Base-by-base conservation (phyloP, 1,139 yeast species). In the Suhomyces panamericanus region DNA sequence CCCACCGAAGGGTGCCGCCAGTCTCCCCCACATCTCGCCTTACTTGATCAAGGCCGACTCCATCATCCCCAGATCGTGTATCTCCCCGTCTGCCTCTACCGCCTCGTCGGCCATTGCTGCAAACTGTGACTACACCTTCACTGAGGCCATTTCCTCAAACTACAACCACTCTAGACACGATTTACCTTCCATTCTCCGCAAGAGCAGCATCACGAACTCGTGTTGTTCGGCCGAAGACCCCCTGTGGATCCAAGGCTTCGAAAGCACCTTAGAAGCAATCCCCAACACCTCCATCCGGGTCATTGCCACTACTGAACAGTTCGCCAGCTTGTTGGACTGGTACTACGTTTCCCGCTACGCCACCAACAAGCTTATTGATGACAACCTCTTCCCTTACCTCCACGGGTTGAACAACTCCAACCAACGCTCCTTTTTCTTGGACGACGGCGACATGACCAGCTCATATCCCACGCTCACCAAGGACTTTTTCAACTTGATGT, bases 361-460 rank as follows among this genome's bases (percentile, higher is more conserved):
- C 9, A 28, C 17, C 9, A 16, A 35, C 16, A 35, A 32, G 4
- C 8, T 20, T 3, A 22, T 28, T 7, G 42, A 39, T n/a, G 15
- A 14, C 17, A 24, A n/a, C 9, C 49, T 68, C 50, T 70, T 71
- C 43, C 77, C 77, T 0, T 70, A 66, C 46, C 57, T 70, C 36
- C 75, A 70, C 54, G 75, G 74, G 0, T 52, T 70, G 34, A 53
- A 56, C 44, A 59, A 56, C 38, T 39, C 54, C 10, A 54, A 56
- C 38, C 75, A 69, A 49, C 58, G 70, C 28, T 59, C 60, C 1
- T 70, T 57, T 49, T 63, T 60, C 44, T 39, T 29, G 11, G 29
- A 41, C 14, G 42, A 31, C 4, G 27, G 31, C 9, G 30, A 29
- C 9, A 24, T 29, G 12, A 24, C 35, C 11, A 15, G 36, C 16